Evolutionary conservation across 2,329 filamentous ascomycete species (phyloP).

Genomic region (Penicillium sp.): DNA sequence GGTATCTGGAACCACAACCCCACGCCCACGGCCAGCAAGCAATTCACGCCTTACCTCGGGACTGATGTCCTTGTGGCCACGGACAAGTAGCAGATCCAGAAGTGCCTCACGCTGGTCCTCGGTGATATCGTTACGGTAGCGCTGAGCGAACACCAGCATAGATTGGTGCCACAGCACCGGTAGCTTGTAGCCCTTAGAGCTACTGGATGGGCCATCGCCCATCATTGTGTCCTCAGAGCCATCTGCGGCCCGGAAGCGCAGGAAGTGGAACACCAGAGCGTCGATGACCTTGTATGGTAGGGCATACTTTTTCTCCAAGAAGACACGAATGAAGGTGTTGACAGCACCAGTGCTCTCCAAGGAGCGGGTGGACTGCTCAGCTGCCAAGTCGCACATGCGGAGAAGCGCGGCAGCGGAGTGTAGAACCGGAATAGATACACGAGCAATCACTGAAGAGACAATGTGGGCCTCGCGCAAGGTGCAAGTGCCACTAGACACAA

Average conservation of each 20-base stretch:
- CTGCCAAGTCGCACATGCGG: constrained; percentile 88
- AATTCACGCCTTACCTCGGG: constrained; percentile 88
- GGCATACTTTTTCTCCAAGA: constrained; percentile 96
- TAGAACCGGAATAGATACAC: constrained; percentile 83
- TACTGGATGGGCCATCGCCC: constrained; percentile 38
- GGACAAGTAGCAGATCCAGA: constrained; percentile 77
- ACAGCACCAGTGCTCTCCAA: constrained; percentile 86
- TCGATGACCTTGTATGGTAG: constrained; percentile 93
- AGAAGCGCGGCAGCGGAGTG: constrained; percentile 91
- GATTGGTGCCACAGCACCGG: constrained; percentile 97
- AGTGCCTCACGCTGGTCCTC: constrained; percentile 91
- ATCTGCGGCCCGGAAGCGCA: constrained; percentile 74
- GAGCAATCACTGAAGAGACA: constrained; percentile 76
- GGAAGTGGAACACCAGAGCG: constrained; percentile 91
- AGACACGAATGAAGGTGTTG: constrained; percentile 89
- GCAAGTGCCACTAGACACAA: constrained; percentile 81
- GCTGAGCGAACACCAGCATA: constrained; percentile 84
- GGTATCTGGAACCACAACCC: constrained; percentile 55
- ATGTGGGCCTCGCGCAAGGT: constrained; percentile 91
- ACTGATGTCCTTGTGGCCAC: constrained; percentile 83
- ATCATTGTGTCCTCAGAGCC: constrained; percentile 54
- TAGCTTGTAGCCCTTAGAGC: constrained; percentile 61
- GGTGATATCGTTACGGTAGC: constrained; percentile 93
- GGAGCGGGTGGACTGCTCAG: constrained; percentile 73
- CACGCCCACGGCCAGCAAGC: constrained; percentile 80